Conservation (phyloP, 1,139 yeast species). For the Pneumocystis jirovecii region DNA sequence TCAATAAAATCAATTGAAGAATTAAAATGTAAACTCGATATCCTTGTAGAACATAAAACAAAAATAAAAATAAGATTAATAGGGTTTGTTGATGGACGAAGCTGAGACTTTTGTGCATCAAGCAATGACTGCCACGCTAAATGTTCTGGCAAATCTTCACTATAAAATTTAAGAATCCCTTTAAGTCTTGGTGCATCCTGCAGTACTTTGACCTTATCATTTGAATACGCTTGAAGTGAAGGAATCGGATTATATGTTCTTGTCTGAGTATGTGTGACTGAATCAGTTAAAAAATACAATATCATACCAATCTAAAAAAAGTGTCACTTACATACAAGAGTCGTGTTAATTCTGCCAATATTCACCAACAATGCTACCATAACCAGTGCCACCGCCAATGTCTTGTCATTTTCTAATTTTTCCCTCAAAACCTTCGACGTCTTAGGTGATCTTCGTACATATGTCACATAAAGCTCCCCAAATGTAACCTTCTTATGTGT, state of each 20-base stretch:
- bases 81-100: conserved; percentile 41
- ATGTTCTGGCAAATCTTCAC: conserved; percentile 43
- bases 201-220: conserved; percentile 50
- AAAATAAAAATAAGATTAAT: conserved; percentile 63
- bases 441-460: conserved; percentile 69
- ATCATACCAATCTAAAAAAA: neutral
- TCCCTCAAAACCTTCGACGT: conserved; percentile 74
- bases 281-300: neutral
- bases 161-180: conserved; percentile 68
- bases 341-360: conserved; percentile 87
- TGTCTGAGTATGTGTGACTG: conserved; percentile 80
- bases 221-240: conserved; percentile 52
- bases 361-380: conserved; percentile 78
- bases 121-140: conserved; percentile 36
- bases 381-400: conserved; percentile 55
- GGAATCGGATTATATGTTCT: conserved; percentile 92
- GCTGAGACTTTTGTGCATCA: conserved; percentile 14
- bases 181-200: conserved; percentile 93
- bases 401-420: conserved; percentile 49
- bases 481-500: conserved; percentile 46
- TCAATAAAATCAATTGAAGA: conserved; percentile 40
- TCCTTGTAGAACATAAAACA: conserved; percentile 45
- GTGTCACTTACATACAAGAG: conserved; percentile 43
- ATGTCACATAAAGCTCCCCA: conserved; percentile 69
- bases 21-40: conserved; percentile 30